Evolutionary conservation across 257 asterid species (phyloP).

Genomic region (Penstemon davidsonii): DNA sequence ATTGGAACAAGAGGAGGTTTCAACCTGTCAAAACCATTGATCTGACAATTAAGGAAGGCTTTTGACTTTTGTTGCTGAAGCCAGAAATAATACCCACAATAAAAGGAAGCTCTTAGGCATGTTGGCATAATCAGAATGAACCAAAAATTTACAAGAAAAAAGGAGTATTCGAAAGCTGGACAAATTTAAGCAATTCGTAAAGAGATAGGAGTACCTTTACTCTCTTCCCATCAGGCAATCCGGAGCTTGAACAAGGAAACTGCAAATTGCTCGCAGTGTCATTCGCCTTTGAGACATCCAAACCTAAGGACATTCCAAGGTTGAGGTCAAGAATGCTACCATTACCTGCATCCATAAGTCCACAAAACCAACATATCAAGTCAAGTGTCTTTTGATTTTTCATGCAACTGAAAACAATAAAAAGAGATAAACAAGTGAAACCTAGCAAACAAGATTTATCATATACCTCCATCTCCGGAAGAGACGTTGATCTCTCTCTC

Average conservation of each 20-base stretch:
- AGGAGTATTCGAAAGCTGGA: neutral
- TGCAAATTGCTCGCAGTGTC: constrained; percentile 33
- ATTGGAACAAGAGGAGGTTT: constrained; percentile 44
- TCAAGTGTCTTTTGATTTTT: constrained; percentile 7
- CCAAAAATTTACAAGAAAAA: neutral
- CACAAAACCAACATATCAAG: constrained; percentile 17
- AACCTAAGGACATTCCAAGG: constrained; percentile 76
- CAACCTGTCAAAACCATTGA: constrained; percentile 37
- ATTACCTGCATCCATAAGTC: constrained; percentile 45
- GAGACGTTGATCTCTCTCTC: constrained; percentile 42
- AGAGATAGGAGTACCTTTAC: constrained; percentile 46
- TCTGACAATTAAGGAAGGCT: neutral
- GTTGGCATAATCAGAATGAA: constrained; percentile 2
- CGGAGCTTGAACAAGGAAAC: constrained; percentile 35
- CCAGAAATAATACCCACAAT: constrained; percentile 11
- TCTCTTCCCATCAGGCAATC: constrained; percentile 51
- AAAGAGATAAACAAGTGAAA: neutral
- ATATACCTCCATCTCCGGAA: constrained; percentile 50
- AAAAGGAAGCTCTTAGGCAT: neutral
- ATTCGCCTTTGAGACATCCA: constrained; percentile 37
- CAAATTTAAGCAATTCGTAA: constrained; percentile 11
- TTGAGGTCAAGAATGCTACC: constrained; percentile 76
- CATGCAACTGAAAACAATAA: neutral
- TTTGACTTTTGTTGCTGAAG: neutral
- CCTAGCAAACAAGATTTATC: neutral